Percentiles rank a stretch among this genome's conserved stretches.
phyloP scores from a whole-genome alignment of 345 rosid species.

The Streptanthus diversifolius region DNA sequence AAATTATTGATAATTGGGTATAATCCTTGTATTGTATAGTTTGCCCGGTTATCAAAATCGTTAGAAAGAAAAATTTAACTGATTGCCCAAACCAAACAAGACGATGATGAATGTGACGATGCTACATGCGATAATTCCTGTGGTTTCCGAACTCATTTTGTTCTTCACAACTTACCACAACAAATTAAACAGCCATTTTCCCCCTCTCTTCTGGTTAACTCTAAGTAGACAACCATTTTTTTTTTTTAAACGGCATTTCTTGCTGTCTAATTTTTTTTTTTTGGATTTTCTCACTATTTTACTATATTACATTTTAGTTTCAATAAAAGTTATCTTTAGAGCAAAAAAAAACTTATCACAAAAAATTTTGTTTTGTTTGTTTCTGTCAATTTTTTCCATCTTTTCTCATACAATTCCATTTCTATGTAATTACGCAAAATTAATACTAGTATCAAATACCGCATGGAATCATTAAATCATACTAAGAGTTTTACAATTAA shows the following conservation, averaged over 20 bases:
- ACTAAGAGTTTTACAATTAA: not conserved
- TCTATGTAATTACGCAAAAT: not conserved
- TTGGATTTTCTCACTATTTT: too few relatives aligned
- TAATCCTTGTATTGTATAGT: not conserved
- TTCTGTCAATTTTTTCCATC: not conserved
- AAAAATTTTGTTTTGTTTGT: not conserved
- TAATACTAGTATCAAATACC: not conserved
- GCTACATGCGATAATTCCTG: not conserved
- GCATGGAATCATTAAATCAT: not conserved
- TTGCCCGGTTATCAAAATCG: not conserved
- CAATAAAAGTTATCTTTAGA: too few relatives aligned
- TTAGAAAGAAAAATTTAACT: not conserved
- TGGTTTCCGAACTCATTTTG: constrained; percentile 7
- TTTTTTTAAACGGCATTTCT: too few relatives aligned
- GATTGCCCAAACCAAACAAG: not conserved
- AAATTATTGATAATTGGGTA: not conserved
- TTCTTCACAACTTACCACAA: not conserved
- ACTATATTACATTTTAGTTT: too few relatives aligned
- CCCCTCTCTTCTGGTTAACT: too few relatives aligned
- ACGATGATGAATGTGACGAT: not conserved
- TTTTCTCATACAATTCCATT: not conserved
- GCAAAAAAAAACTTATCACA: not conserved
- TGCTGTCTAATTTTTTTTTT: too few relatives aligned
- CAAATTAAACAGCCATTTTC: too few relatives aligned
- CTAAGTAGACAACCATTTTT: too few relatives aligned